Evolutionary conservation across 2,329 filamentous ascomycete species (phyloP).

Genomic region (Plenodomus lindquistii): DNA sequence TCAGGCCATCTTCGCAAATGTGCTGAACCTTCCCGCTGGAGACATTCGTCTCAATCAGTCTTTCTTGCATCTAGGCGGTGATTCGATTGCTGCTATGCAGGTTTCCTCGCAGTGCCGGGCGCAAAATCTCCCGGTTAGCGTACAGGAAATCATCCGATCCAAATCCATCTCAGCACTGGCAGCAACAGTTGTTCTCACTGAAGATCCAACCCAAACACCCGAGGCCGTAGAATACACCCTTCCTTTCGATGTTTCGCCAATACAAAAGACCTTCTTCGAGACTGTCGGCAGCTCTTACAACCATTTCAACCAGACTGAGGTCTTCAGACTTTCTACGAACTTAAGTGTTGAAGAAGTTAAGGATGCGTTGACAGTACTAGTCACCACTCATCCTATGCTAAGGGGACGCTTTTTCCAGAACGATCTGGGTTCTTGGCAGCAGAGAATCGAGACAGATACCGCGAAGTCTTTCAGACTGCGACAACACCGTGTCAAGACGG

Average conservation of each 20-base stretch:
- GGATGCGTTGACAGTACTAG: conserved; percentile 35
- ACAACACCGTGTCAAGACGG: conserved; percentile 19
- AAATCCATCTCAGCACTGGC: conserved; percentile 37
- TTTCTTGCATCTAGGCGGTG: conserved; percentile 42
- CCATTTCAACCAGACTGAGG: conserved; percentile 40
- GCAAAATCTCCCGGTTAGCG: conserved; percentile 33
- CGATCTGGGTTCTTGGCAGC: conserved; percentile 36
- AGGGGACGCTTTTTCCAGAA: conserved; percentile 42
- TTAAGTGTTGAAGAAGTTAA: conserved; percentile 31
- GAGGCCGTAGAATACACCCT: conserved; percentile 23
- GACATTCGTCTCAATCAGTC: conserved; percentile 39
- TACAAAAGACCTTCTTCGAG: conserved; percentile 36
- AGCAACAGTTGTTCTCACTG: conserved; percentile 18
- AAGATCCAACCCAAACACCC: not conserved
- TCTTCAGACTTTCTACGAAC: conserved; percentile 26
- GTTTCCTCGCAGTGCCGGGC: conserved; percentile 38
- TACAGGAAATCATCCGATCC: conserved; percentile 39
- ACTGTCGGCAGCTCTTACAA: conserved; percentile 29
- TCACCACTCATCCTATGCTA: conserved; percentile 47
- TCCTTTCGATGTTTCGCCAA: conserved; percentile 36
- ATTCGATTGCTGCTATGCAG: conserved; percentile 43
- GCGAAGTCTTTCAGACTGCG: conserved; percentile 30
- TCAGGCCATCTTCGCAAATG: conserved; percentile 36
- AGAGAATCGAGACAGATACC: conserved; percentile 32
- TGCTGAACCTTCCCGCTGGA: conserved; percentile 29